Evolutionary conservation across 768 basidiomycete genomes (phyloP).

Genomic region (Russula sp.): DNA sequence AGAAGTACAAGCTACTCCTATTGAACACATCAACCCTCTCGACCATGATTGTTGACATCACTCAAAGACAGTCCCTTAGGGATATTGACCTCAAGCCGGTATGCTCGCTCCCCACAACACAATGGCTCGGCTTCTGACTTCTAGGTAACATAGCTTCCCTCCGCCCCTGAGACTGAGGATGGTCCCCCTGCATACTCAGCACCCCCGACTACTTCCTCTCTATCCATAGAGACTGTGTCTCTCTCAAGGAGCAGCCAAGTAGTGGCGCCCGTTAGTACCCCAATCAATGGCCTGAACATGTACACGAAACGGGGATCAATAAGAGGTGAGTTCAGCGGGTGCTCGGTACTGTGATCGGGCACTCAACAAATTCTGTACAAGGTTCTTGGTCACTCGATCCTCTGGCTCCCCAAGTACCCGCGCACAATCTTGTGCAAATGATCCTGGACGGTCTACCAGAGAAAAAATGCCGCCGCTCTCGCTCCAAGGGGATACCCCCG

Average conservation of each 20-base stretch:
- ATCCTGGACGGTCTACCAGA: not conserved
- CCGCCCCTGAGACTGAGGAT: not conserved
- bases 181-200: conserved; percentile 4
- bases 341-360: too few relatives aligned
- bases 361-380: conserved; percentile 3
- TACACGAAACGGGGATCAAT: conserved; percentile 1
- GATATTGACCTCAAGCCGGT: not conserved
- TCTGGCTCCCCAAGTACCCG: not conserved
- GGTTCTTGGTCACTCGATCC: conserved; percentile 19
- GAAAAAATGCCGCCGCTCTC: not conserved
- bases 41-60: not conserved
- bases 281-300: conserved; percentile 15
- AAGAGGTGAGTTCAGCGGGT: conserved; percentile 5
- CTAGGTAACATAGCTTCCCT: not conserved
- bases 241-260: not conserved
- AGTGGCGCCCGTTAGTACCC: not conserved
- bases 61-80: not conserved
- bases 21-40: not conserved
- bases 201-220: not conserved
- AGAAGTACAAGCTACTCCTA: not conserved
- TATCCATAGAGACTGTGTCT: not conserved
- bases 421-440: conserved; percentile 4
- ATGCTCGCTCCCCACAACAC: not conserved
- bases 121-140: not conserved
- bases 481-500: not conserved